Evolutionary conservation across 768 basidiomycete species (phyloP).

Genomic region (Trametes cingulata): DNA sequence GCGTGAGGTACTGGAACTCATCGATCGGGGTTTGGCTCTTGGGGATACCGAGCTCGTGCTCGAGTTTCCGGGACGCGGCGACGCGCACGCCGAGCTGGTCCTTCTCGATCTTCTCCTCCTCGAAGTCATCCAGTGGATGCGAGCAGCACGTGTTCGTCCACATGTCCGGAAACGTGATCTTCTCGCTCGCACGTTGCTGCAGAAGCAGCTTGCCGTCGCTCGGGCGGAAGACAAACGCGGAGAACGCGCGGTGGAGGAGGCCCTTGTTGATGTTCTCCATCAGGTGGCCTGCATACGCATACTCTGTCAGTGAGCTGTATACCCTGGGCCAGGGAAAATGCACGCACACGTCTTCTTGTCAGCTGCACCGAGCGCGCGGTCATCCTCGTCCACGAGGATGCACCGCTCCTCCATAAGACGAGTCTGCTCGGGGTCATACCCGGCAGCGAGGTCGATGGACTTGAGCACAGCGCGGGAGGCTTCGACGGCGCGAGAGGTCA

Average conservation of each 20-base stretch:
- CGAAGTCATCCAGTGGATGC: constrained; percentile 92
- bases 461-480: constrained; percentile 68
- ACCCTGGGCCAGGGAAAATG: neutral
- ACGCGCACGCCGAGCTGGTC: constrained; percentile 81
- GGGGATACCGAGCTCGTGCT: constrained; percentile 96
- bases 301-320: neutral
- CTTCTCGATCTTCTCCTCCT: constrained; percentile 73
- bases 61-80: constrained; percentile 94
- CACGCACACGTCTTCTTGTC: constrained; percentile 95
- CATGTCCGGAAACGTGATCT: constrained; percentile 99
- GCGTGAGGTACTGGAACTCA: constrained; percentile 90
- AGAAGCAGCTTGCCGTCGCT: constrained; percentile 90
- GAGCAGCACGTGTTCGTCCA: constrained; percentile 99
- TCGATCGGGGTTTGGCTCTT: constrained; percentile 72
- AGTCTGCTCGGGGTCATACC: constrained; percentile 91
- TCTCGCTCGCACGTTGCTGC: constrained; percentile 95
- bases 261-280: constrained; percentile 97
- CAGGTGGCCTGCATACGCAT: constrained; percentile 69
- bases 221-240: constrained; percentile 94
- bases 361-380: constrained; percentile 78
- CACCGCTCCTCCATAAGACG: constrained; percentile 95
- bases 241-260: constrained; percentile 96
- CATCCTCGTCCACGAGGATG: constrained; percentile 88
- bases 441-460: constrained; percentile 67
- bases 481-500: constrained; percentile 56